A percentile compares a stretch with the other conserved stretches of the same genome.
phyloP scores from a whole-genome alignment of 371 early-diverging fungal genomes.

The Amoeboradix gromovi region DNA sequence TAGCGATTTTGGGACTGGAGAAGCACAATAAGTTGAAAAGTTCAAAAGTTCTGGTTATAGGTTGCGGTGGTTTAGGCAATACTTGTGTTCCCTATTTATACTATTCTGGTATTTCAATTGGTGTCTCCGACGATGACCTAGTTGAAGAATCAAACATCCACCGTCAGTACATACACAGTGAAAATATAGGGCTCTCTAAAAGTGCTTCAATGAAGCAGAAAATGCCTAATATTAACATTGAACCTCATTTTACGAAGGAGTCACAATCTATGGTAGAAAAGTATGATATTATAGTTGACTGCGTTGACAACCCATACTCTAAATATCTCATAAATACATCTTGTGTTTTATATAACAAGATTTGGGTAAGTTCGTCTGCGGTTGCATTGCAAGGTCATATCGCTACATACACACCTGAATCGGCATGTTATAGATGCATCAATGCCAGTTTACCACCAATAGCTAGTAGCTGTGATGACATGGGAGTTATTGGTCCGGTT shows the following conservation, averaged over 20 bases:
- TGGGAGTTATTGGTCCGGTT: slow-evolving; percentile 88
- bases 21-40: not conserved
- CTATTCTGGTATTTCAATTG: slow-evolving; percentile 16
- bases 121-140: slow-evolving; percentile 77
- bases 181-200: slow-evolving; percentile 43
- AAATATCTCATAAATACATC: slow-evolving; percentile 87
- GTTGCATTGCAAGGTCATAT: slow-evolving; percentile 77
- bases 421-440: slow-evolving; percentile 93
- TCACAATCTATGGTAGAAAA: slow-evolving; percentile 6
- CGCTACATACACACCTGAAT: slow-evolving; percentile 14
- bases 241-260: not conserved
- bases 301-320: slow-evolving; percentile 84
- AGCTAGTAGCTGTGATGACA: slow-evolving; percentile 66
- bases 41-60: not conserved
- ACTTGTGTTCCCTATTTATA: not conserved
- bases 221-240: slow-evolving; percentile 11
- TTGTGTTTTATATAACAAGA: slow-evolving; percentile 47
- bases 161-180: slow-evolving; percentile 75
- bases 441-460: slow-evolving; percentile 71
- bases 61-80: not conserved
- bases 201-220: slow-evolving; percentile 38
- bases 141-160: slow-evolving; percentile 88
- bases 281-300: slow-evolving; percentile 84
- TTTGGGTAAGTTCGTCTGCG: slow-evolving; percentile 78
- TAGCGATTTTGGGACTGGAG: not conserved